phyloP scores from a whole-genome alignment of 108 stramenopile genomes.

The Cyclotella sp. region DNA sequence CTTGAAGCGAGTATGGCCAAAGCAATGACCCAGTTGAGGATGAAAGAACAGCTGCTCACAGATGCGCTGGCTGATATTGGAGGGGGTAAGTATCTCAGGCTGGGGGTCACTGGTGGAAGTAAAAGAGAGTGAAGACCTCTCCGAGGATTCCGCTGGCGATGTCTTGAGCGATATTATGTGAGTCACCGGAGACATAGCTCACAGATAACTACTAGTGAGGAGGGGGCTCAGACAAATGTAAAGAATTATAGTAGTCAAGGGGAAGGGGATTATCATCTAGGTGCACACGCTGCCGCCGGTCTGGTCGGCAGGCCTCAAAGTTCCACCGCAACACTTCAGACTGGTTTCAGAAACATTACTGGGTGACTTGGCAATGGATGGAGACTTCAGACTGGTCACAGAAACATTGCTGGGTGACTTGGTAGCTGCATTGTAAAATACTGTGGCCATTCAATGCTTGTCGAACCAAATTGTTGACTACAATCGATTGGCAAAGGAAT shows the following conservation, averaged over 20 bases:
- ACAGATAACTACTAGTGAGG: neutral
- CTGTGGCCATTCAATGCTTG: too few species aligned
- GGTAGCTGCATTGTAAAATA: too few species aligned
- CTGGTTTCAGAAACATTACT: too few species aligned
- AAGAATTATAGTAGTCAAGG: neutral
- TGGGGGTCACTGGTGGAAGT: neutral
- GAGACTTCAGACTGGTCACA: too few species aligned
- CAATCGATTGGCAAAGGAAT: too few species aligned
- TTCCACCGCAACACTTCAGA: neutral
- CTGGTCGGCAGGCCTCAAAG: neutral
- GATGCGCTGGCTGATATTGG: too few species aligned
- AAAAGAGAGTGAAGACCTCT: neutral
- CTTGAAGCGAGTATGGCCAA: neutral
- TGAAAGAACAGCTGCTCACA: too few species aligned
- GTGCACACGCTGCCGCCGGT: slow-evolving; percentile 9
- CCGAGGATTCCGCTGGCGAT: neutral
- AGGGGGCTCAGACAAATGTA: neutral
- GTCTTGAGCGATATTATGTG: neutral
- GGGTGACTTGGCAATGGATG: too few species aligned
- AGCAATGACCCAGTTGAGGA: too few species aligned
- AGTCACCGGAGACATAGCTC: neutral
- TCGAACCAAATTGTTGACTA: too few species aligned
- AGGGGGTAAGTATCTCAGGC: neutral
- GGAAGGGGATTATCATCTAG: neutral
- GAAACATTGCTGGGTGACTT: too few species aligned